Base-by-base conservation (phyloP, 2,329 filamentous ascomycete genomes). In the Fonsecaea multimorphosa region DNA sequence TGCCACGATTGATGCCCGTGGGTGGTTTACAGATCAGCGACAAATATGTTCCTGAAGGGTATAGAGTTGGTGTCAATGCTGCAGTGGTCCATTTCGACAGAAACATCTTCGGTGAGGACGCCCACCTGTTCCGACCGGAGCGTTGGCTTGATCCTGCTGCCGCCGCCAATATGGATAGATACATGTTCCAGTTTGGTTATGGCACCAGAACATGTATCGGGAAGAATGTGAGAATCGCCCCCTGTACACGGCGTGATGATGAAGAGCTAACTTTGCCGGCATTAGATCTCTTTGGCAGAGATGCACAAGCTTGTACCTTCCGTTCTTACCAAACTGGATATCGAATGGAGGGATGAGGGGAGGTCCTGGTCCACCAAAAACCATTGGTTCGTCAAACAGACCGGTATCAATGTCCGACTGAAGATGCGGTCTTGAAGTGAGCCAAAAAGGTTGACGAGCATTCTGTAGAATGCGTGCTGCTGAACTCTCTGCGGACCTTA, bases 61-160 rank as follows among this genome's bases (percentile, higher is more conserved):
- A 69, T 40, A 29, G 61, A 8, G 61, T 69, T 12, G 67, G 67
- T n/a, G 65, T 69, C 57, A 69, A 69, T 22, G 61, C 68, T 2
- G 70, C 64, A 3, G 68, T 73, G 8, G 53, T 72, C 0, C 69
- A 73, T 38, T 64, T 64, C 7, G 57, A 71, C 24, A 58, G 68
- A 44, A 54, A 38, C 11, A 68, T 68, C 32, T 73, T 73, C 53
- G 73, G 72, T 0, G 51, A 59, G 8, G 71, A 75, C 55, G 69
- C 65, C 3, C 63, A 72, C n/a, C 31, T 19, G 3, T 75, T 58
- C 46, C 58, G 65, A 14, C 73, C 73, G 0, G 70, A 68, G 6
- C 53, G 73, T n/a, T 75, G 73, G 73, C 34, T 73, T 1, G 61
- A 64, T 19, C 53, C 53, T 9, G 70, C 53, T n/a, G 63, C 69